Evolutionary conservation across 2,329 filamentous ascomycete species (phyloP).

Genomic region (Verticillium tricorpus): DNA sequence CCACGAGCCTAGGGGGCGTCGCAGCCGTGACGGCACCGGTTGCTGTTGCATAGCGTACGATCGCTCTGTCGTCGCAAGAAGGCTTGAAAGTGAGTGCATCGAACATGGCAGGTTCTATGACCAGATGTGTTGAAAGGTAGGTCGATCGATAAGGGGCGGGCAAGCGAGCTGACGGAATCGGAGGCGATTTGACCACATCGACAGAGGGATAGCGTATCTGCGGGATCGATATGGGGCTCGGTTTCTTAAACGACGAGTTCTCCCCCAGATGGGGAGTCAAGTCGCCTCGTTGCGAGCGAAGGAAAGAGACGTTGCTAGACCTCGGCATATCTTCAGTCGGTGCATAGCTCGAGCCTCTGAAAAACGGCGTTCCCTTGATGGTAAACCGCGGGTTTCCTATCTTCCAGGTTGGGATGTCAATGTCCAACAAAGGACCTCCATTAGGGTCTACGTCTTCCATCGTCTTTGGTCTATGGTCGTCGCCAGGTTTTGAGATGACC

Average conservation of each 20-base stretch:
- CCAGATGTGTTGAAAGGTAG: conserved; percentile 43
- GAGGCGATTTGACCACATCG: conserved; percentile 16
- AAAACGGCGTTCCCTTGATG: conserved; percentile 65
- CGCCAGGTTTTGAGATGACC: conserved; percentile 68
- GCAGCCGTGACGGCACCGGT: conserved; percentile 79
- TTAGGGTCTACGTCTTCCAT: conserved; percentile 49
- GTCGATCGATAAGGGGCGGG: conserved; percentile 38
- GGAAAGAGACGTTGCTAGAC: conserved; percentile 54
- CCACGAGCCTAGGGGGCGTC: conserved; percentile 84
- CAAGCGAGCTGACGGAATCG: conserved; percentile 29
- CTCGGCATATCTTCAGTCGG: conserved; percentile 65
- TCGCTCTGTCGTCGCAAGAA: conserved; percentile 67
- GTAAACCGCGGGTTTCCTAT: conserved; percentile 81
- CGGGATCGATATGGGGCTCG: conserved; percentile 32
- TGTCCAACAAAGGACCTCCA: conserved; percentile 56
- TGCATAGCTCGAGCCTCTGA: conserved; percentile 77
- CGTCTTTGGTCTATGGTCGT: conserved; percentile 56
- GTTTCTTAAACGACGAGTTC: conserved; percentile 24
- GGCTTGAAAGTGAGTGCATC: conserved; percentile 77
- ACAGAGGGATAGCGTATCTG: conserved; percentile 22
- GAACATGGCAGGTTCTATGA: conserved; percentile 73
- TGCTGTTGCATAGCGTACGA: conserved; percentile 74
- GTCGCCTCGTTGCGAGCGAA: conserved; percentile 28
- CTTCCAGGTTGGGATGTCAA: conserved; percentile 79
- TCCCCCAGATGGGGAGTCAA: conserved; percentile 24